Percentiles rank a stretch among this genome's conserved stretches.
Evolutionary conservation across 1,284 basidiomycete species (phyloP).

Genomic region (Ceratorhiza oryzae-sativae): DNA sequence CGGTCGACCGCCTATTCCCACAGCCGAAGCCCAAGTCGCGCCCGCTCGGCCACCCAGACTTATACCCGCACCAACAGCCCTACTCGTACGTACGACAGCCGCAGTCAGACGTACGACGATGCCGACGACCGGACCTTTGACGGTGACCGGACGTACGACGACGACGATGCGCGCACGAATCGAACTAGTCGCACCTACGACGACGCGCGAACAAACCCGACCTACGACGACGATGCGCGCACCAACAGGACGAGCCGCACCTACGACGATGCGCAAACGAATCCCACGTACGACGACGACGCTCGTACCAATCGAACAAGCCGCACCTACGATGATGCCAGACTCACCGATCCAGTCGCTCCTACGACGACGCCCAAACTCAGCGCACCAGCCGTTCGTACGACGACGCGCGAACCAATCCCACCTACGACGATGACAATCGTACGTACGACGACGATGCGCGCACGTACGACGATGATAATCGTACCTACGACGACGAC

Average conservation of each 20-base stretch:
- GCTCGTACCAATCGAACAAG: not conserved
- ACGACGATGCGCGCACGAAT: not conserved
- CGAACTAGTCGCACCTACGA: not conserved
- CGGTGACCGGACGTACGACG: conserved; percentile 6
- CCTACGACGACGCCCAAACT: not conserved
- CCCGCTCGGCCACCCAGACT: not conserved
- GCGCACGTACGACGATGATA: conserved; percentile 24
- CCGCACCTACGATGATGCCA: conserved; percentile 20
- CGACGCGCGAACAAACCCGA: not conserved
- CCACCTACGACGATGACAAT: conserved; percentile 22
- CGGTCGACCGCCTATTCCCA: not conserved
- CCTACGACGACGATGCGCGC: not conserved
- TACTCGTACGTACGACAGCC: conserved; percentile 15
- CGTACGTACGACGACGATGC: not conserved
- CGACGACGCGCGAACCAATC: not conserved
- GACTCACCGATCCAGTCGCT: not conserved
- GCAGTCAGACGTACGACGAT: conserved; percentile 24
- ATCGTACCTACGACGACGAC: conserved; percentile 22
- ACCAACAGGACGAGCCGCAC: not conserved
- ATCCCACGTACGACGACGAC: not conserved
- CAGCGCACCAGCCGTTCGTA: not conserved
- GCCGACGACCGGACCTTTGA: not conserved
- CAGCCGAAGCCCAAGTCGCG: conserved; percentile 16
- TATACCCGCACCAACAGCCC: conserved; percentile 2
- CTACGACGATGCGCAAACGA: not conserved